Percentiles rank a stretch among this genome's conserved stretches.
These are phyloP conservation scores for Fraxinus nigra DNA, from an alignment of 305 asterid species.

Conservation along the genomic window DNA sequence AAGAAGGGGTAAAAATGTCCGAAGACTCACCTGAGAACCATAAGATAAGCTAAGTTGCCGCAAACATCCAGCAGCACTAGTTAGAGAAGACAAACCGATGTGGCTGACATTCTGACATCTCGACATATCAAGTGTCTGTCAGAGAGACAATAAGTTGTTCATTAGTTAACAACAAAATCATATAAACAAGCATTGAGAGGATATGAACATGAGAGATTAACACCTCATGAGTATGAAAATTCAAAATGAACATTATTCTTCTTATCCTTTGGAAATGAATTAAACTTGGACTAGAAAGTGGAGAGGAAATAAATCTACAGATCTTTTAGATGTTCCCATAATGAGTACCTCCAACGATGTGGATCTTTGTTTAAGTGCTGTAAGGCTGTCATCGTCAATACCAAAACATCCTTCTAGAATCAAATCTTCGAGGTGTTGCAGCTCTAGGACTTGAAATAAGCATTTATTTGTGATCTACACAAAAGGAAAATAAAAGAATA, in stretches of 20 bases:
- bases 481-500: conserved; percentile 1
- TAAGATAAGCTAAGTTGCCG: conserved; percentile 65
- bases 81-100: conserved; percentile 71
- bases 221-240: background rate
- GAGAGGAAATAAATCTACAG: background rate
- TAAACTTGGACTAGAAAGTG: background rate
- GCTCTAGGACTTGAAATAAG: conserved; percentile 57
- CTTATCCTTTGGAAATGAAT: background rate
- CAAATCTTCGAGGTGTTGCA: conserved; percentile 70
- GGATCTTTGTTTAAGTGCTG: conserved; percentile 63
- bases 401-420: conserved; percentile 85
- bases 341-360: conserved; percentile 64
- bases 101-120: conserved; percentile 82
- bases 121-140: conserved; percentile 75
- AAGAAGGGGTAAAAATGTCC: background rate
- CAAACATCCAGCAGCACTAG: conserved; percentile 54
- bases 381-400: conserved; percentile 66
- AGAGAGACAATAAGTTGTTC: conserved; percentile 14
- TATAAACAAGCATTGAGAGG: background rate
- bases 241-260: background rate
- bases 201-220: background rate
- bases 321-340: background rate
- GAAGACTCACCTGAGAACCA: conserved; percentile 66
- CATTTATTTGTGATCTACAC: conserved; percentile 68
- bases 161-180: background rate